These are phyloP conservation scores for Fusarium luffae DNA, from an alignment of 2,329 filamentous ascomycete genomes.

Conservation along the genomic window DNA sequence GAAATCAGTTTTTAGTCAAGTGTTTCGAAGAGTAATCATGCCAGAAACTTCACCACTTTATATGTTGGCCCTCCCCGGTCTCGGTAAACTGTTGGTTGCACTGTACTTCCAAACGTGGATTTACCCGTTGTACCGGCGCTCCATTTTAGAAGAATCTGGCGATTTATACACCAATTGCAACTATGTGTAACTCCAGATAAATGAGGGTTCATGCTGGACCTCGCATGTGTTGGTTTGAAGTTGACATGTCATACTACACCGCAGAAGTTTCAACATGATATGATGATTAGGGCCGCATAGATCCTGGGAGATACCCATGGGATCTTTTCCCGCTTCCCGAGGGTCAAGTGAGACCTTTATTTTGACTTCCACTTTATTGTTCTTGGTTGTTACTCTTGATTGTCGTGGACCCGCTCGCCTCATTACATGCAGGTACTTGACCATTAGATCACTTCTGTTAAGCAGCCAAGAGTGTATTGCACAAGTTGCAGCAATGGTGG, in stretches of 20 bases:
- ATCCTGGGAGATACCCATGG: background rate
- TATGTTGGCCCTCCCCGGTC: slow-evolving; percentile 8
- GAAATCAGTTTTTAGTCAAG: no score
- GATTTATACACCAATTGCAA: background rate
- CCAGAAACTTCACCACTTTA: slow-evolving; percentile 4
- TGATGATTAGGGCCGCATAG: background rate
- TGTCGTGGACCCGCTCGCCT: no score
- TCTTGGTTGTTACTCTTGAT: background rate
- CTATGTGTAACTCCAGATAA: accelerated
- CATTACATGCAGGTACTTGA: no score
- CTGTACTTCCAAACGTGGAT: slow-evolving; percentile 15
- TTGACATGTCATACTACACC: slow-evolving; percentile 4
- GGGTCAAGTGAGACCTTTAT: background rate
- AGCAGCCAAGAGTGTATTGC: no score
- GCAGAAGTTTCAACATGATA: background rate
- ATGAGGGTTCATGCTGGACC: background rate
- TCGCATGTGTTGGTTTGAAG: background rate
- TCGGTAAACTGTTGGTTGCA: slow-evolving; percentile 3
- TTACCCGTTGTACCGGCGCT: background rate
- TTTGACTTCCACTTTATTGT: background rate
- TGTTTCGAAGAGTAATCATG: background rate
- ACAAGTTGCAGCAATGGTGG: no score
- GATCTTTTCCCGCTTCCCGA: background rate
- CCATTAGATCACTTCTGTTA: no score
- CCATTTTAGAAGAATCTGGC: background rate